Conservation (phyloP, 1,284 basidiomycete genomes). For the Rhodotorula sp. region DNA sequence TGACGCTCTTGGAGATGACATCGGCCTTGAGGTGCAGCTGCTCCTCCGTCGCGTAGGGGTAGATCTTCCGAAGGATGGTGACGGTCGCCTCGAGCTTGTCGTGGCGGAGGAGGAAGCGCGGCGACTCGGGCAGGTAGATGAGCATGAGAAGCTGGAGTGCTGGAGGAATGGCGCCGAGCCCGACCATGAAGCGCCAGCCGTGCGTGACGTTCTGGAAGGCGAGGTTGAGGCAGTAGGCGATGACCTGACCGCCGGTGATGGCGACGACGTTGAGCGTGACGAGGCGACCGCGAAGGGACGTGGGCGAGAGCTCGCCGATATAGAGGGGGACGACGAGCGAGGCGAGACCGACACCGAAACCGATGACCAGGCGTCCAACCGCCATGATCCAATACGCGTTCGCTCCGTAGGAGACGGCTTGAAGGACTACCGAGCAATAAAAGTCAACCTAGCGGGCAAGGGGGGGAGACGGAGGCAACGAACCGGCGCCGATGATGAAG, state of each 20-base stretch:
- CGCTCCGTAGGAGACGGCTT: constrained; percentile 59
- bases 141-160: constrained; percentile 61
- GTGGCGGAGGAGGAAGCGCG: constrained; percentile 66
- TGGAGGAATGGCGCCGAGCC: constrained; percentile 38
- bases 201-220: constrained; percentile 62
- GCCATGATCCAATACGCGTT: constrained; percentile 71
- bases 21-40: constrained; percentile 67
- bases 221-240: constrained; percentile 50
- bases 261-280: constrained; percentile 55
- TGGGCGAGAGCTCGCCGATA: constrained; percentile 78
- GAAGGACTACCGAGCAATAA: constrained; percentile 45
- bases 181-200: constrained; percentile 81
- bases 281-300: constrained; percentile 67
- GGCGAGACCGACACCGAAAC: constrained; percentile 52
- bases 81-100: constrained; percentile 57
- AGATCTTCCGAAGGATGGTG: constrained; percentile 62
- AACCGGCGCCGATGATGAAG: constrained; percentile 67
- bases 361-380: constrained; percentile 68
- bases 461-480: not conserved
- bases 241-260: constrained; percentile 43
- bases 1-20: constrained; percentile 59
- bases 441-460: not conserved
- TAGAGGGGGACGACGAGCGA: constrained; percentile 55
- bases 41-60: constrained; percentile 61
- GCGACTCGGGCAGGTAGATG: constrained; percentile 71